Percentiles rank a stretch among this genome's conserved stretches.
These are phyloP conservation scores for Vachellia pachyceras DNA, from an alignment of 306 rosid species.

Conservation along the genomic window DNA sequence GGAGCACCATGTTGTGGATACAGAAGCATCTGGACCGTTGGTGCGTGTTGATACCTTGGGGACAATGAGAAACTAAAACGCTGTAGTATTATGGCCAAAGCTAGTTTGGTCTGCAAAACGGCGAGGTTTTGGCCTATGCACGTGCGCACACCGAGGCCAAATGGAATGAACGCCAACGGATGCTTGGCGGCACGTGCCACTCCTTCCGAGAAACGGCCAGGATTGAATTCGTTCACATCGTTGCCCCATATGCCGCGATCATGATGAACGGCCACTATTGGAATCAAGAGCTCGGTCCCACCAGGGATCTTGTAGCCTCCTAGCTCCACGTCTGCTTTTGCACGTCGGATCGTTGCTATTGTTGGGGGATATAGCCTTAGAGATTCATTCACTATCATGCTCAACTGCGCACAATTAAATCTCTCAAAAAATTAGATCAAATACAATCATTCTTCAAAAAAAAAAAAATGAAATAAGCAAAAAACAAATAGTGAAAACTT, in stretches of 20 bases:
- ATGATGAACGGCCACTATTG: constrained; percentile 94
- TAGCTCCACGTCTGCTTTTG: constrained; percentile 71
- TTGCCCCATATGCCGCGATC: constrained; percentile 79
- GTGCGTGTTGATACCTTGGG: constrained; percentile 90
- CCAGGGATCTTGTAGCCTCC: constrained; percentile 75
- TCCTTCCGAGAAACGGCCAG: constrained; percentile 74
- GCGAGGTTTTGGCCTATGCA: constrained; percentile 96
- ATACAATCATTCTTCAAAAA: too few species aligned
- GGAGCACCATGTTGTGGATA: constrained; percentile 97
- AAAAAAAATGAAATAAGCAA: too few species aligned
- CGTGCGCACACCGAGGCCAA: constrained; percentile 82
- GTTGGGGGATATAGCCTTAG: constrained; percentile 85
- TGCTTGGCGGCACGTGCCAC: constrained; percentile 80
- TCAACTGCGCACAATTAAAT: not conserved
- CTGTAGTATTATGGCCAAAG: constrained; percentile 78
- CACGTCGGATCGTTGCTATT: constrained; percentile 71
- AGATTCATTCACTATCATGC: constrained; percentile 81
- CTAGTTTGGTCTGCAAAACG: constrained; percentile 70
- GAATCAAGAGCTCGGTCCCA: constrained; percentile 84
- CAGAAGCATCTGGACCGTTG: constrained; percentile 91
- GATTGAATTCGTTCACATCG: constrained; percentile 86
- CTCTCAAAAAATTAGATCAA: not conserved
- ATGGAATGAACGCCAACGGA: constrained; percentile 75
- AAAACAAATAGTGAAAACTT: too few species aligned
- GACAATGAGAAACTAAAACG: constrained; percentile 83